Conservation (phyloP, 768 basidiomycete species). For the Glaciozyma antarctica region DNA sequence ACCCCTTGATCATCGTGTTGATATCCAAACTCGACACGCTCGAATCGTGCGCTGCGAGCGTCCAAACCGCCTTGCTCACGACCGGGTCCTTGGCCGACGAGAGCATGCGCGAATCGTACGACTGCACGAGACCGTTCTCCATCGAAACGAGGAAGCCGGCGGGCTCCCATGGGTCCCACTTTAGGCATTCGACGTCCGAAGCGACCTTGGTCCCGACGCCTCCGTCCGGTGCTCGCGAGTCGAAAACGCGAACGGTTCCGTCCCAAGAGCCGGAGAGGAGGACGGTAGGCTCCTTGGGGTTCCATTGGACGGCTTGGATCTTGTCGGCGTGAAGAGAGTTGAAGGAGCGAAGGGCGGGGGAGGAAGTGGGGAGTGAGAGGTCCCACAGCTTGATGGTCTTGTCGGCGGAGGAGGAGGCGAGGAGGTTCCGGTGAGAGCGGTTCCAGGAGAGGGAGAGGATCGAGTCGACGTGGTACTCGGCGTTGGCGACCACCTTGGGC, state of each 20-base stretch:
- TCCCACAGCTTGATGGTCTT: slow-evolving; percentile 97
- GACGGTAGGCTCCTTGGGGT: slow-evolving; percentile 74
- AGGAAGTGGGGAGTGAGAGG: slow-evolving; percentile 55
- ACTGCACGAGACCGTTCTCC: slow-evolving; percentile 86
- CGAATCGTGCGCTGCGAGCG: slow-evolving; percentile 85
- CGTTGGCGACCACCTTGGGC: slow-evolving; percentile 34
- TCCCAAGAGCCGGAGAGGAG: slow-evolving; percentile 90
- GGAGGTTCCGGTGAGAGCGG: slow-evolving; percentile 69
- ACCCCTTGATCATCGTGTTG: slow-evolving; percentile 79
- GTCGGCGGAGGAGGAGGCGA: slow-evolving; percentile 88
- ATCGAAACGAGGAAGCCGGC: slow-evolving; percentile 61
- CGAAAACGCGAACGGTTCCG: slow-evolving; percentile 87
- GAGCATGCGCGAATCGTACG: slow-evolving; percentile 69
- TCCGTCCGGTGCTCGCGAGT: slow-evolving; percentile 69
- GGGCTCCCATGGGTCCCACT: slow-evolving; percentile 93
- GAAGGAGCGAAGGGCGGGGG: slow-evolving; percentile 70
- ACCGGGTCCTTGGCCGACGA: slow-evolving; percentile 1
- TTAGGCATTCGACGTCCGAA: slow-evolving; percentile 83
- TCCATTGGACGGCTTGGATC: slow-evolving; percentile 95
- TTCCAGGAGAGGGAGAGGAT: slow-evolving; percentile 94
- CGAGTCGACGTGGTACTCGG: slow-evolving; percentile 85
- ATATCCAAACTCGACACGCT: slow-evolving; percentile 80
- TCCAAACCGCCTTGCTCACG: slow-evolving; percentile 57
- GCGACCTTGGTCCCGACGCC: slow-evolving; percentile 66
- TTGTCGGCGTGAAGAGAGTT: slow-evolving; percentile 60